Evolutionary conservation across 208 protist species (phyloP), one percentile per base, ranked within the genome.

Genomic region (Porcisia hertigi): DNA sequence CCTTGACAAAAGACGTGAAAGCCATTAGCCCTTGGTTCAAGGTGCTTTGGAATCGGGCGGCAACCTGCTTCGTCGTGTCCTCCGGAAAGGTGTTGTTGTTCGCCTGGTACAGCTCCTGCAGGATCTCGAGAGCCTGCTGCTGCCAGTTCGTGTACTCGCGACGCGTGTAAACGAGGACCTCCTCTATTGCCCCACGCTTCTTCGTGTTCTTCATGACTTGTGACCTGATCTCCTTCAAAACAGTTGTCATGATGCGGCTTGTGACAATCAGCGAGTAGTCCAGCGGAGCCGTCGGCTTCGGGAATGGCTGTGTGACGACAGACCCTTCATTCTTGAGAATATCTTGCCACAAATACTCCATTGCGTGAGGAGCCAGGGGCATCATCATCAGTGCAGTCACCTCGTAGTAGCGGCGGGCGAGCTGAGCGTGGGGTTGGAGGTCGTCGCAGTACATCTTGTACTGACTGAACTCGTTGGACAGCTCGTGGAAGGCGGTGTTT

Each of bases 361-460:
- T 79, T 49, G 94, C 96, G 92, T 99, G 99, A 54, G 99, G 98
- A 36, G 90, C 94, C 63, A 99, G 94, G n/a, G 99, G 99, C 64
- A 93, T 83, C 30, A 99, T 60, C 43, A 99, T 82, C 18, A 99
- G 81, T 23, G 97, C 88, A 69, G 98, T 88, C 47, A 93, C 79
- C 76, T 99, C 93, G 75, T 99, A 96, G 80, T 97, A 99, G 55
- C 85, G 85, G 16, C 76, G 66, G 12, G 98, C 79, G 23, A 99
- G 71, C 30, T 92, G 83, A 2, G 72, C 65, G 73, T 98, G 88
- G 36, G 98, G 65, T 36, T 89, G 80, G 12, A 82, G 62, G 73
- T 97, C 87, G 59, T 92, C 87, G 70, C 89, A 96, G 82, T 87
- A 86, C 34, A 92, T 65, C 71, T 96, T 93, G 90, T 99, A 99